Percentiles rank a stretch among this genome's conserved stretches.
Evolutionary conservation across 805 yeast species (phyloP).

Genomic region (Sungouiella blattae): DNA sequence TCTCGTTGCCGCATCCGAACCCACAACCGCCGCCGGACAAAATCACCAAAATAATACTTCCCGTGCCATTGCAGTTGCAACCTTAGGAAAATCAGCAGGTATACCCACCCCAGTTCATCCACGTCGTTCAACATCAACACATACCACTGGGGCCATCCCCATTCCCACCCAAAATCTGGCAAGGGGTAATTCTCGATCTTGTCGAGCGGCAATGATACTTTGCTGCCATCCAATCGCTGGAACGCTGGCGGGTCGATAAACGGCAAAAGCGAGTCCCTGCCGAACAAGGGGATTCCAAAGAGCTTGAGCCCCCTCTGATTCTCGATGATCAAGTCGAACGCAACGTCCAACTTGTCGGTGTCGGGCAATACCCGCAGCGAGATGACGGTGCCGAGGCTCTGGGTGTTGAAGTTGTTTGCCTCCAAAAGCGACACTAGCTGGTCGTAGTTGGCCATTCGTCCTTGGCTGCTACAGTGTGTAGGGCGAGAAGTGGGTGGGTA

Average conservation of each 20-base stretch:
- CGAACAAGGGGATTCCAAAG: constrained; percentile 50
- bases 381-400: constrained; percentile 4
- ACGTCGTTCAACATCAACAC: constrained; percentile 67
- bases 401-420: constrained; percentile 5
- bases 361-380: constrained; percentile 1
- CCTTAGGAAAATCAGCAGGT: constrained; percentile 51
- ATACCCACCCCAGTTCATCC: constrained; percentile 86
- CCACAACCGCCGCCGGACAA: constrained; percentile 70
- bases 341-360: constrained; percentile 3
- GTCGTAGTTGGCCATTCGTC: background rate
- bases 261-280: constrained; percentile 44
- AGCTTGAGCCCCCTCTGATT: constrained; percentile 53
- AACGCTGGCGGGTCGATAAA: constrained; percentile 49
- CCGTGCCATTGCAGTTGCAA: constrained; percentile 58
- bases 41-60: constrained; percentile 51
- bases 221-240: constrained; percentile 42
- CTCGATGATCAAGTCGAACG: constrained; percentile 45
- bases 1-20: constrained; percentile 33
- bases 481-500: too few species aligned
- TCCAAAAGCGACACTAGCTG: constrained; percentile 6
- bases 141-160: constrained; percentile 73
- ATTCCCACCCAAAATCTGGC: constrained; percentile 60
- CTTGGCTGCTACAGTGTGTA: too few species aligned
- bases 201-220: constrained; percentile 23
- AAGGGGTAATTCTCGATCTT: constrained; percentile 38